A percentile compares a stretch with the other conserved stretches of the same genome.
Conservation (phyloP, 108 stramenopile species). For the Skeletonema tropicum region DNA sequence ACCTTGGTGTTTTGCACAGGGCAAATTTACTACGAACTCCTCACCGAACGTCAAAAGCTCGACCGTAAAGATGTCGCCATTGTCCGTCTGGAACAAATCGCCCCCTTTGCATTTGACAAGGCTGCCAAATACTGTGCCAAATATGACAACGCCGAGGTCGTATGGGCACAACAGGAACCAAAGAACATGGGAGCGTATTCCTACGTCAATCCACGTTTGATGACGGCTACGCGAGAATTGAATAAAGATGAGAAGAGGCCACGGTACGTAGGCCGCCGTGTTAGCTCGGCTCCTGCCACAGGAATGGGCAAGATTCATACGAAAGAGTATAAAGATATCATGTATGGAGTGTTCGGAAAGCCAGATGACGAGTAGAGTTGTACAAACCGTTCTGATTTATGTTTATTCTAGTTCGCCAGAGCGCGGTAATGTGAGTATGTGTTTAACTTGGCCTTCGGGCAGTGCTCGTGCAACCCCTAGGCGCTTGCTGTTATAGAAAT, state of each 20-base stretch:
- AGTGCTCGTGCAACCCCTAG: too few species aligned
- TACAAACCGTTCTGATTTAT: constrained; percentile 5
- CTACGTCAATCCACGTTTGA: constrained; percentile 90
- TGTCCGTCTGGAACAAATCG: constrained; percentile 96
- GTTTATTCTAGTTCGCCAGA: constrained; percentile 8
- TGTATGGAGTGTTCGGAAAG: constrained; percentile 84
- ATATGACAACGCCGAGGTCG: constrained; percentile 93
- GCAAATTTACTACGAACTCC: constrained; percentile 98
- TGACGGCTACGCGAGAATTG: constrained; percentile 94
- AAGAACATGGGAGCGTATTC: constrained; percentile 98
- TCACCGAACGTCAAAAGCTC: constrained; percentile 85
- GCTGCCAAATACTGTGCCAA: constrained; percentile 76
- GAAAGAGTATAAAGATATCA: constrained; percentile 83
- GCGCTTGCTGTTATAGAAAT: too few species aligned
- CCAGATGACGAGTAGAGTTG: not conserved
- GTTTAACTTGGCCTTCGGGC: too few species aligned
- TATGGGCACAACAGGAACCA: constrained; percentile 97
- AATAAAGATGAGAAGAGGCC: constrained; percentile 89
- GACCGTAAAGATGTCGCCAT: constrained; percentile 91
- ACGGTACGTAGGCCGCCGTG: constrained; percentile 92
- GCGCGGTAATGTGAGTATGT: constrained; percentile 6
- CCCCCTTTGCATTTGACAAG: constrained; percentile 98
- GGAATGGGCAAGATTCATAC: constrained; percentile 92
- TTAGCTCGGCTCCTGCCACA: constrained; percentile 96
- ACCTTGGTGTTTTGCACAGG: constrained; percentile 95